These are phyloP conservation scores for Coriaria nepalensis DNA, from an alignment of 306 rosid species.

Conservation along the genomic window DNA sequence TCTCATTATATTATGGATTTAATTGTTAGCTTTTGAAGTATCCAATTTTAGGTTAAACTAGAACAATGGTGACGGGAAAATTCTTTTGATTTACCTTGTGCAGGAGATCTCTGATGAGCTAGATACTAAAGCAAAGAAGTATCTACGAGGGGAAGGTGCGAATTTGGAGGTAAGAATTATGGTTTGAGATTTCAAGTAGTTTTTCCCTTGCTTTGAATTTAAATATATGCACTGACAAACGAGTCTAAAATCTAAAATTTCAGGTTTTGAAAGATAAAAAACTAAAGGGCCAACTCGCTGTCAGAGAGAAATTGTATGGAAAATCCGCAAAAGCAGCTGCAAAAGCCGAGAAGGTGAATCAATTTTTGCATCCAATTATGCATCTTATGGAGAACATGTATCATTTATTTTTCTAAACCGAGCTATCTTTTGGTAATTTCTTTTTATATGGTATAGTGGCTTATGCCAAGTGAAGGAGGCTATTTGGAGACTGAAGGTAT, in stretches of 20 bases:
- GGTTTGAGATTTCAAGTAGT: constrained; percentile 1
- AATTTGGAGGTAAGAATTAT: constrained; percentile 42
- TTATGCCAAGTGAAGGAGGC: constrained; percentile 74
- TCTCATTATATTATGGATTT: neutral
- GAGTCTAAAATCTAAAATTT: neutral
- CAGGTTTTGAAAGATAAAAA: constrained; percentile 67
- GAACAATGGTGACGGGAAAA: neutral
- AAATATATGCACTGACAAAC: neutral
- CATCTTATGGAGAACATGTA: neutral
- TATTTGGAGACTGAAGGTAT: constrained; percentile 72
- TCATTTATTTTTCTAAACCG: neutral
- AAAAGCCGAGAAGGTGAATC: constrained; percentile 56
- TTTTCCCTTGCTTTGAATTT: neutral
- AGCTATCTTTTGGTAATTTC: neutral
- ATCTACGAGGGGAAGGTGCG: constrained; percentile 60
- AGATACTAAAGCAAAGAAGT: constrained; percentile 47
- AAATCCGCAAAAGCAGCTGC: constrained; percentile 73
- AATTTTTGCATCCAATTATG: neutral
- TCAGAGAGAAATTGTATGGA: constrained; percentile 42
- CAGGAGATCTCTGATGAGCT: constrained; percentile 50
- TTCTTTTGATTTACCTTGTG: neutral
- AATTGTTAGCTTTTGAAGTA: neutral
- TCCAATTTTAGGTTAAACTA: neutral
- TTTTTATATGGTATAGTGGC: constrained; percentile 40
- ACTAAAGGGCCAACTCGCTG: constrained; percentile 57